Base-by-base conservation (phyloP, 371 early-diverging fungal species). In the Apophysomyces sp. region DNA sequence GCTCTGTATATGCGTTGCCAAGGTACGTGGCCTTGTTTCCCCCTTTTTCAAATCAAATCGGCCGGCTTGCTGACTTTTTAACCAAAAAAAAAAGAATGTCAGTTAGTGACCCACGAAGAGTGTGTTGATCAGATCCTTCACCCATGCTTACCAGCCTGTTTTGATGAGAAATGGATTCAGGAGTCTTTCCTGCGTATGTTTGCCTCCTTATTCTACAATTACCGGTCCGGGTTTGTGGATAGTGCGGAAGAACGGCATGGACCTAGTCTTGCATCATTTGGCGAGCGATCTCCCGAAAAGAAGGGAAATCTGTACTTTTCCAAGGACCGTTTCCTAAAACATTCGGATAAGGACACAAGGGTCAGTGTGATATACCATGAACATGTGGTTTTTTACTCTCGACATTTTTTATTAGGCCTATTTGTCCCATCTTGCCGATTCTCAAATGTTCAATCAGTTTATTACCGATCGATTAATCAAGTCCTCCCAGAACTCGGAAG, bases 391-490 rank as follows among this genome's bases (percentile, higher is more conserved):
- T 12, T 11, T n/a, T 55, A 41, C 30, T 26, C 41, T 51, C 18
- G 27, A 0, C 44, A 8, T 29, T 49, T 40, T 26, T 21, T 1
- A 29, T 7, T 63, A 82, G 82, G 60, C 71, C 0, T 93, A 89
- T 60, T 72, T 93, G 68, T 75, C 85, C 0, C 73, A 67, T 15
- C 74, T 93, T 12, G 69, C 83, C 11, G 86, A 85, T 53, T 90
- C 93, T 0, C 94, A 92, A 70, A 88, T 92, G 66, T 94, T 92
- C 74, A 84, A 84, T 0, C 94, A 94, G 52, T 94, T 94, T 63
- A 86, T 89, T 6, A 82, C 87, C 16, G 92, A 92, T 55, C 75
- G 94, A 37, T 67, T 91, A 15, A 78, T 86, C 16, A 82, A 89
- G 11, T 75, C 89, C 9, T 69, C 74, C 5, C 78, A 80, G 21